Percentiles rank a stretch among this genome's conserved stretches.
Evolutionary conservation across 2,329 filamentous ascomycete species (phyloP).

Genomic region (Sporothrix luriei): DNA sequence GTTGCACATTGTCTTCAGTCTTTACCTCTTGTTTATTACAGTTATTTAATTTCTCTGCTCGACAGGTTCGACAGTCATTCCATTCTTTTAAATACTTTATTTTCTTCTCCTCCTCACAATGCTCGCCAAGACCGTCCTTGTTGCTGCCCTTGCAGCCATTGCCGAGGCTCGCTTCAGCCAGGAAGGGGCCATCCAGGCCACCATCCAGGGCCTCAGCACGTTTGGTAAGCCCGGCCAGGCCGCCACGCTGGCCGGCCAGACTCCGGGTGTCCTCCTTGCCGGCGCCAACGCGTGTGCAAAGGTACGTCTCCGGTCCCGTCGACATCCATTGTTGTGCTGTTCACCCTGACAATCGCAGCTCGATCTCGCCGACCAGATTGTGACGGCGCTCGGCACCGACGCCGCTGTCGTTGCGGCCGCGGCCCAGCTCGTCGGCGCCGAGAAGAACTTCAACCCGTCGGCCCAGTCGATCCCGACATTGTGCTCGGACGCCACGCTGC

Average conservation of each 20-base stretch:
- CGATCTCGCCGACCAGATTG: constrained; percentile 64
- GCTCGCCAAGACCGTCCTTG: constrained; percentile 45
- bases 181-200: constrained; percentile 59
- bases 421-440: constrained; percentile 34
- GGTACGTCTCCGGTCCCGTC: neutral
- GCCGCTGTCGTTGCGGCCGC: constrained; percentile 62
- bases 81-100: neutral
- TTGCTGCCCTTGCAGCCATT: constrained; percentile 38
- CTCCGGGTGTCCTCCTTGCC: constrained; percentile 62
- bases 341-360: constrained; percentile 45
- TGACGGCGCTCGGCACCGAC: constrained; percentile 61
- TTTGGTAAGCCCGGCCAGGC: constrained; percentile 61
- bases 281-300: constrained; percentile 46
- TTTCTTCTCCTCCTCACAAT: constrained; percentile 2
- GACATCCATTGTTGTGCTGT: too few relatives aligned
- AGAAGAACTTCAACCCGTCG: constrained; percentile 51
- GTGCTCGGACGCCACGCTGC: constrained; percentile 65
- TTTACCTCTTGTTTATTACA: neutral
- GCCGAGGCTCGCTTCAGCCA: constrained; percentile 61
- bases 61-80: constrained; percentile 26
- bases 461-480: constrained; percentile 62
- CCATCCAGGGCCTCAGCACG: constrained; percentile 54
- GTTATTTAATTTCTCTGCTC: neutral
- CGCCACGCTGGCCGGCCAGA: constrained; percentile 61
- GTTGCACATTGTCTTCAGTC: constrained; percentile 14